Percentiles rank a stretch among this genome's conserved stretches.
Evolutionary conservation across 2,329 filamentous ascomycete species (phyloP).

Genomic region (Zopfia rhizophila): DNA sequence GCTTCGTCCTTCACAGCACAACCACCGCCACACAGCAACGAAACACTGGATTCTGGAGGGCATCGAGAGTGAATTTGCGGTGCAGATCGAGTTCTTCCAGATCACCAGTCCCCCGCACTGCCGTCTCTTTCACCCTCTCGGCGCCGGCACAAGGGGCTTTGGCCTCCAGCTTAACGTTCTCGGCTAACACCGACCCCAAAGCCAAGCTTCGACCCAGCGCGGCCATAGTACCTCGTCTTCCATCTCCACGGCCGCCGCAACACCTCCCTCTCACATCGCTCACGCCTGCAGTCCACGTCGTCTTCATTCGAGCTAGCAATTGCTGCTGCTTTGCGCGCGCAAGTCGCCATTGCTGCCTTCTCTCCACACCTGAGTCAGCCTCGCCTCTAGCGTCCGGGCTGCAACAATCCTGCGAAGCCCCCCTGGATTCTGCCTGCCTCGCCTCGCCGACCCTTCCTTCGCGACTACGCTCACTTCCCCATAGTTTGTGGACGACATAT

Average conservation of each 20-base stretch:
- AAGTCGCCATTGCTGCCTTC: conserved; percentile 33
- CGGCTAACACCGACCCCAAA: conserved; percentile 30
- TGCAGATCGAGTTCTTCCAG: no score
- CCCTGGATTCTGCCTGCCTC: conserved; percentile 46
- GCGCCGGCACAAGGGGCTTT: conserved; percentile 1
- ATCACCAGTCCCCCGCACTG: background rate
- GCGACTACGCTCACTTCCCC: conserved; percentile 16
- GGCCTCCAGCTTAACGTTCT: conserved; percentile 34
- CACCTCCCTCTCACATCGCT: conserved; percentile 22
- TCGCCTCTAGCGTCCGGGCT: conserved; percentile 31
- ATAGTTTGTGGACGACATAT: conserved; percentile 21
- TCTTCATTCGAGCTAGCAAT: conserved; percentile 35
- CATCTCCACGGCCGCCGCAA: conserved; percentile 17
- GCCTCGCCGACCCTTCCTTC: conserved; percentile 12
- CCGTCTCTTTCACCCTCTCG: conserved; percentile 3
- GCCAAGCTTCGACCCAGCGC: conserved; percentile 36
- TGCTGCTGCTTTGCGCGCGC: conserved; percentile 39
- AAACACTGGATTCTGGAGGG: no score
- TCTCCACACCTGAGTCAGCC: conserved; percentile 23
- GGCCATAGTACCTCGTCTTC: conserved; percentile 44
- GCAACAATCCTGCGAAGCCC: conserved; percentile 42
- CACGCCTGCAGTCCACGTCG: conserved; percentile 16
- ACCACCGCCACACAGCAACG: no score
- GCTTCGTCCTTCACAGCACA: background rate
- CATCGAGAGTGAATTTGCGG: no score